Base-by-base conservation (phyloP, 306 rosid species). In the Oxytropis ochrocephala region DNA sequence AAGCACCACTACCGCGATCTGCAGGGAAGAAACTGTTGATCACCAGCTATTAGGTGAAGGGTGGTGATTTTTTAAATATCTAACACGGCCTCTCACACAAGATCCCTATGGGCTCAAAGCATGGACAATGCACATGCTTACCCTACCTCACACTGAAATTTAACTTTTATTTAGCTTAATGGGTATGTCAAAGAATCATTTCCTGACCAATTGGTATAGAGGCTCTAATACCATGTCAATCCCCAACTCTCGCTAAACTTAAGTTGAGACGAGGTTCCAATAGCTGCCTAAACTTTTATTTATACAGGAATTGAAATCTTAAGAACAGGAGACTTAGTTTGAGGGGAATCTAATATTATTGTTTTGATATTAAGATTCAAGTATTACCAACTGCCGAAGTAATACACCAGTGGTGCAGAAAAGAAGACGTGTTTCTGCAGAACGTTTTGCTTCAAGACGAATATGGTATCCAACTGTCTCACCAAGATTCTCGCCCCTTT, bases 341-440 rank as follows among this genome's bases (percentile, higher is more conserved):
- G 21, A 53, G 53, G 66, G 14, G 30, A 67, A 77, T 61, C 30
- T 18, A 49, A 47, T 61, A 73, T 77, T 24, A 24, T 4, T 24
- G 29, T 24, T 24, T 3, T 1, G 29, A 24, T 24, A 24, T 24
- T 24, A 3, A 24, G 29, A 24, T 24, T 24, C 29, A 24, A 24
- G 29, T 24, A 24, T 24, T 86, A 94, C 98, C 97, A 94, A 78
- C 73, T 80, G 86, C 43, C 98, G 85, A 80, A 94, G 98, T 77
- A 94, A 75, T 53, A 94, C 97, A 79, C 97, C 98, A 72, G 97
- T 90, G 66, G 98, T 94, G 82, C 98, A 94, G 83, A 94, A 94
- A 41, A 94, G 84, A 46, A 94, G 88, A 55, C 83, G 85, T 46
- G 98, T 94, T 63, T 88, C 81, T 18, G 83, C 83, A 75, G 97